Evolutionary conservation across 176 grass and related monocot species (phyloP), one percentile per base, ranked within the genome.

Genomic region (maize (Zea mays)): DNA sequence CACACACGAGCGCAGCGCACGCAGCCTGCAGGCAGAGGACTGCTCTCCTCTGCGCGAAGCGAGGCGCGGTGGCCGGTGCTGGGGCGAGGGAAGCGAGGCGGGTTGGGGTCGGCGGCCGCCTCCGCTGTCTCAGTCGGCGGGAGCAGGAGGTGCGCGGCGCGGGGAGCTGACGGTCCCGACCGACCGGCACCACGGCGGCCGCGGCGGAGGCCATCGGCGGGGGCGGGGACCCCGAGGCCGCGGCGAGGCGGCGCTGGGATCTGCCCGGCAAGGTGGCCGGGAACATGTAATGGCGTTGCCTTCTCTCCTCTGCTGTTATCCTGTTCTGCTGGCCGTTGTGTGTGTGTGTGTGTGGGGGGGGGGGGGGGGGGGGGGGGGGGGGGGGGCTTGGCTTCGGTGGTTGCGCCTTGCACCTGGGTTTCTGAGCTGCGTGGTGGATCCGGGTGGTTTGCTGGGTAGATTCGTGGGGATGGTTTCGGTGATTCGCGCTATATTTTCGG

Each of bases 221-320:
- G 38, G 38, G 49, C 14, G 52, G 80, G 67, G 75, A 88, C 35
- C 49, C 80, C 69, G 75, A 9, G 54, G 81, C 74, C 46, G 66
- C 79, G 61, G 75, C 75, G 52, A 74, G 86, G 86, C 54, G 75
- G 62, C 75, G 75, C 62, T 83, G 86, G 81, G 86, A 88, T 88
- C 86, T 84, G 44, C 86, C 69, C 17, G 80, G 37, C 43, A 83
- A 54, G 70, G 69, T 44, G 36, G 54, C 34, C 76, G 81, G 60
- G 36, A 84, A 46, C 74, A 79, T 59, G 86, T 88, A 88, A 84
- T 75, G 76, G 16, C 80, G 61, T 20, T 55, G 68, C 1, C 11
- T 79, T 8, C 14, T 56, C 52, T 20, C 27, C 27, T 27, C 27
- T 1, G 27, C 27, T 27, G 27, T 27, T 27, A 27, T 27, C 27